Percentiles rank a stretch among this genome's conserved stretches.
These are phyloP conservation scores for Emergomyces africanus DNA, from an alignment of 2,329 filamentous ascomycete species.

Conservation along the genomic window DNA sequence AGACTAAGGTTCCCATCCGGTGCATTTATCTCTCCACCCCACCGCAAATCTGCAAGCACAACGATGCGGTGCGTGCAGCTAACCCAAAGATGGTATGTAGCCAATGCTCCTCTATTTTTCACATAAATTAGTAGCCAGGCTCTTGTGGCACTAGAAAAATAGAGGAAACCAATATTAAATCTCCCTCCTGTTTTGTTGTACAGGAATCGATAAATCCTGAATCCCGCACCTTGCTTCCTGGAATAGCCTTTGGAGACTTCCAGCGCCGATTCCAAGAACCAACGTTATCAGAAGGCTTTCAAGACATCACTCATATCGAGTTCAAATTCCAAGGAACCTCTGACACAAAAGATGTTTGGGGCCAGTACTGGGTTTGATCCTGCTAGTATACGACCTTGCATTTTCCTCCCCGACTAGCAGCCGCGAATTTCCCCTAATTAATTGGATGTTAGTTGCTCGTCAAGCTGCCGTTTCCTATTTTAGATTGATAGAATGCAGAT, in stretches of 20 bases:
- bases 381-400: not conserved
- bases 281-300: slow-evolving; percentile 62
- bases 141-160: not conserved
- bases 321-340: slow-evolving; percentile 63
- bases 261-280: slow-evolving; percentile 61
- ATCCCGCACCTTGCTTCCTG: slow-evolving; percentile 57
- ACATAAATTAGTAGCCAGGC: not conserved
- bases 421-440: no score
- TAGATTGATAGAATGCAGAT: no score
- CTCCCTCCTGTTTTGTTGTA: slow-evolving; percentile 24
- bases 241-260: slow-evolving; percentile 69
- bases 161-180: not conserved
- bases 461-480: no score
- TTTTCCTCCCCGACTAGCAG: not conserved
- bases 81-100: slow-evolving; percentile 30
- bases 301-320: slow-evolving; percentile 60
- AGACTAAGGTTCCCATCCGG: slow-evolving; percentile 60
- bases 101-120: slow-evolving; percentile 1
- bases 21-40: slow-evolving; percentile 75
- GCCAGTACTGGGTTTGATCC: slow-evolving; percentile 57
- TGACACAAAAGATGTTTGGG: slow-evolving; percentile 60
- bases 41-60: slow-evolving; percentile 63
- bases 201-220: slow-evolving; percentile 63
- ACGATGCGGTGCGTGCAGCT: slow-evolving; percentile 68
- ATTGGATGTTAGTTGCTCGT: no score